A percentile compares a stretch with the other conserved stretches of the same genome.
These are phyloP conservation scores for Thielaviopsis populi DNA, from an alignment of 2,329 filamentous ascomycete genomes.

Conservation along the genomic window DNA sequence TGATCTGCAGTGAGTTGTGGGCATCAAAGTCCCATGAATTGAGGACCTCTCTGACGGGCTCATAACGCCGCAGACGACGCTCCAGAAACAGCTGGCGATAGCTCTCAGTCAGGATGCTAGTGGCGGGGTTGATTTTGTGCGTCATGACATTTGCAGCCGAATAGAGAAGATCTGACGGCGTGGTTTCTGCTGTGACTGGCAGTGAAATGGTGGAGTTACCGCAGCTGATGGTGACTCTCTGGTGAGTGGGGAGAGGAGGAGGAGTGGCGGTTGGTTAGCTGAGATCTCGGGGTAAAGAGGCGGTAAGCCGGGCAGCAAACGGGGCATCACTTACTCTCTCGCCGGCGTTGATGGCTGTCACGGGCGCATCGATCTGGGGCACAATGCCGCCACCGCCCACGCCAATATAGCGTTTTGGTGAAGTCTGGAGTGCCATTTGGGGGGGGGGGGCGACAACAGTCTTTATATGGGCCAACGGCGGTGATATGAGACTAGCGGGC, in stretches of 20 bases:
- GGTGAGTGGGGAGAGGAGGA: background rate
- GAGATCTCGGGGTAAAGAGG: background rate
- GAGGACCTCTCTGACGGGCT: slow-evolving; percentile 72
- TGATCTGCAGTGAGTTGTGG: slow-evolving; percentile 52
- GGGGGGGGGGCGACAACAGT: slow-evolving; percentile 17
- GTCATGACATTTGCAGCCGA: slow-evolving; percentile 49
- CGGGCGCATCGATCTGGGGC: slow-evolving; percentile 54
- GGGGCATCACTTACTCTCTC: slow-evolving; percentile 45
- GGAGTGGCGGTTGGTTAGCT: slow-evolving; percentile 2
- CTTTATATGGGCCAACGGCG: slow-evolving; percentile 15
- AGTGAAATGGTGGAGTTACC: slow-evolving; percentile 53
- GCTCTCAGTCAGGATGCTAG: slow-evolving; percentile 60
- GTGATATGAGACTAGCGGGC: background rate
- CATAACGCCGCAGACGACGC: slow-evolving; percentile 69
- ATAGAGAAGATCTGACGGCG: slow-evolving; percentile 54
- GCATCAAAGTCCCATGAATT: slow-evolving; percentile 82
- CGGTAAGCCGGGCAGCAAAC: background rate
- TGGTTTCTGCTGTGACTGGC: slow-evolving; percentile 61
- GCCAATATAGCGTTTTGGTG: slow-evolving; percentile 26
- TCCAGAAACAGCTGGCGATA: slow-evolving; percentile 65
- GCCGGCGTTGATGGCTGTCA: slow-evolving; percentile 65
- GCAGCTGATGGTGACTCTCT: slow-evolving; percentile 60
- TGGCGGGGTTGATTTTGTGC: slow-evolving; percentile 46
- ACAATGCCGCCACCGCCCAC: slow-evolving; percentile 33
- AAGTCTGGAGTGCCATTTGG: slow-evolving; percentile 18